Evolutionary conservation across 805 yeast genomes (phyloP), one percentile per base, ranked within the genome.

Genomic region (Kuraishia ogatae): DNA sequence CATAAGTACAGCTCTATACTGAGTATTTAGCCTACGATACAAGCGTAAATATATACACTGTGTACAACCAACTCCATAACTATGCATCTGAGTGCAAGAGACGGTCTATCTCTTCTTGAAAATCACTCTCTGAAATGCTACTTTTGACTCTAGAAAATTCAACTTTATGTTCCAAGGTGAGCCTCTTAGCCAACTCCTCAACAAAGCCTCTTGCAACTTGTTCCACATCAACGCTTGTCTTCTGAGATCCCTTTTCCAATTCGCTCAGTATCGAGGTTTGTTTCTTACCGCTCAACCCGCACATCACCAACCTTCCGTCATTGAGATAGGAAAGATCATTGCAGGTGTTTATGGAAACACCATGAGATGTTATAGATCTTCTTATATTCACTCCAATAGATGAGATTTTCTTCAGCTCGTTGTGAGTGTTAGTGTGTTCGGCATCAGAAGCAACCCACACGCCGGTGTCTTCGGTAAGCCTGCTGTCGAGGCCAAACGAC

Each of bases 301-400:
- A 94, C 78, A 96, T 89, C 4, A 82, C 84, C 59, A 89, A 81
- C 0, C 78, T 70, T 1, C 73, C 64, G 29, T 76, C 74, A 57
- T 89, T 85, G 61, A 93, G 77, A 69, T 78, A 87, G 46, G 80
- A 76, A 50, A 90, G 74, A 62, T 91, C 91, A 0, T 96, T 90
- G 35, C 64, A 58, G 2, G 88, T 84, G 65, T 94, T 94, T 50
- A 94, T 77, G 1, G 93, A 89, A 17, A 93, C 75, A 0, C 99
- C 99, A 71, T 92, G 97, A 0, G 94, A 83, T 0, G 97, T 89
- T 35, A 94, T 78, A 13, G 87, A 83, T 56, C 97, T 73, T 58
- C 90, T 85, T 6, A 93, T 84, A 63, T 90, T 91, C 53, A 93
- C 83, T 0, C 99, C 99, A 3, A 96, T 80, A 23, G 97, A 87